Conservation (phyloP, 306 rosid species). For the Citrullus mucosospermus region DNA sequence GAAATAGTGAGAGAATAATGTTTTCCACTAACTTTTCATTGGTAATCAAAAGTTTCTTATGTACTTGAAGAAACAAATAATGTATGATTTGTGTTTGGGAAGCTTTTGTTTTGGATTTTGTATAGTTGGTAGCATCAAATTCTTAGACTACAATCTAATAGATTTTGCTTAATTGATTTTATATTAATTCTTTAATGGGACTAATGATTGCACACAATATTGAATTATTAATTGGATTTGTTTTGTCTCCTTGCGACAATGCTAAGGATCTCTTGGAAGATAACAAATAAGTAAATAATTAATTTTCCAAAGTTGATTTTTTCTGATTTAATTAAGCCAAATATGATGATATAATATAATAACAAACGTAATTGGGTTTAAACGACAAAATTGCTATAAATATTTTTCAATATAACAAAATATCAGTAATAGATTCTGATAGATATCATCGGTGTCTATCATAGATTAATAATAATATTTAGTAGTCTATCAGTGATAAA, state of each 20-base stretch:
- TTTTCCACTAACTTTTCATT: neutral
- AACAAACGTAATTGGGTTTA: no score
- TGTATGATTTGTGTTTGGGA: neutral
- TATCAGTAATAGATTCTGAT: no score
- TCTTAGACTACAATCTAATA: neutral
- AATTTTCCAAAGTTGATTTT: neutral
- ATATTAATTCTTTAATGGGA: neutral
- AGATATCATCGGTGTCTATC: no score
- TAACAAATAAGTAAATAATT: neutral
- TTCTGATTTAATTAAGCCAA: no score
- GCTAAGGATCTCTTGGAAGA: neutral
- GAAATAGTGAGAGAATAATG: neutral
- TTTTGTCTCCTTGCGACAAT: neutral
- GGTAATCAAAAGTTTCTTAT: neutral
- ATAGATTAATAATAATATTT: no score
- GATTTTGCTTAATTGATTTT: neutral
- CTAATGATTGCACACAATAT: neutral
- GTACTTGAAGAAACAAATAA: neutral
- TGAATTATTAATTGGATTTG: neutral
- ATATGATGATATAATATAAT: no score
- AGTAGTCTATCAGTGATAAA: no score
- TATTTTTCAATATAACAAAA: no score
- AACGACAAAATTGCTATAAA: no score
- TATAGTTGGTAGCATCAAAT: neutral
- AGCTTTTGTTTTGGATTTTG: neutral